Percentiles rank a stretch among this genome's conserved stretches.
Evolutionary conservation across 768 basidiomycete species (phyloP).

Genomic region (Pisolithus sp.): DNA sequence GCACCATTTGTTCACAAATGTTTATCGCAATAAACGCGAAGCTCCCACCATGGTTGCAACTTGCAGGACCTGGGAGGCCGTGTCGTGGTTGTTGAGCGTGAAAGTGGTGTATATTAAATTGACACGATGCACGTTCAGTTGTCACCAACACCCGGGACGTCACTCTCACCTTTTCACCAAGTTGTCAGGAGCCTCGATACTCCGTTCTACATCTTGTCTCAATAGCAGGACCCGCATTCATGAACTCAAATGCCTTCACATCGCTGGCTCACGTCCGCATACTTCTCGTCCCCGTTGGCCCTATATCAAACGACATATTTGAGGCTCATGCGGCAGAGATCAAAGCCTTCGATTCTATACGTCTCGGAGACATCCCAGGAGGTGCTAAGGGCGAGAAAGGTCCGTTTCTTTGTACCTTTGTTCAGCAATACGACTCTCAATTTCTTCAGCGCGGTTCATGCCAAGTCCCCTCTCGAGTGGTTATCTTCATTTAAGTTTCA

Average conservation of each 20-base stretch:
- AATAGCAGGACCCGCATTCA: slow-evolving; percentile 23
- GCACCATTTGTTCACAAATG: neutral
- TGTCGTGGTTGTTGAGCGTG: neutral
- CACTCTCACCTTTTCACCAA: neutral
- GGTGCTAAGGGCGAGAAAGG: slow-evolving; percentile 74
- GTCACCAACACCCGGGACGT: neutral
- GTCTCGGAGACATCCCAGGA: slow-evolving; percentile 77
- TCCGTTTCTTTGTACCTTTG: slow-evolving; percentile 25
- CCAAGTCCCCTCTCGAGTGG: slow-evolving; percentile 72
- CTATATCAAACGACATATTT: slow-evolving; percentile 62
- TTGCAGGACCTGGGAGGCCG: neutral
- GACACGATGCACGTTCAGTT: neutral
- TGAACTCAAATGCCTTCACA: slow-evolving; percentile 70
- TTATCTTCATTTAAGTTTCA: slow-evolving; percentile 72
- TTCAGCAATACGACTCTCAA: neutral
- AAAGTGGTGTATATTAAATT: neutral
- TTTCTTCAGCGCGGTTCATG: slow-evolving; percentile 67
- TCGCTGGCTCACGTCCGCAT: slow-evolving; percentile 83
- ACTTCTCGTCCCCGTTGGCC: slow-evolving; percentile 80
- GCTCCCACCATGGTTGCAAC: slow-evolving; percentile 21
- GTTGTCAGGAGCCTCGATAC: neutral
- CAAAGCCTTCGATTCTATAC: slow-evolving; percentile 62
- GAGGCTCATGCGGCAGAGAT: slow-evolving; percentile 72
- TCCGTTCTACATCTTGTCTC: no score
- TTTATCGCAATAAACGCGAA: no score